phyloP scores from a whole-genome alignment of 306 rosid species.

The Alnus rubra region DNA sequence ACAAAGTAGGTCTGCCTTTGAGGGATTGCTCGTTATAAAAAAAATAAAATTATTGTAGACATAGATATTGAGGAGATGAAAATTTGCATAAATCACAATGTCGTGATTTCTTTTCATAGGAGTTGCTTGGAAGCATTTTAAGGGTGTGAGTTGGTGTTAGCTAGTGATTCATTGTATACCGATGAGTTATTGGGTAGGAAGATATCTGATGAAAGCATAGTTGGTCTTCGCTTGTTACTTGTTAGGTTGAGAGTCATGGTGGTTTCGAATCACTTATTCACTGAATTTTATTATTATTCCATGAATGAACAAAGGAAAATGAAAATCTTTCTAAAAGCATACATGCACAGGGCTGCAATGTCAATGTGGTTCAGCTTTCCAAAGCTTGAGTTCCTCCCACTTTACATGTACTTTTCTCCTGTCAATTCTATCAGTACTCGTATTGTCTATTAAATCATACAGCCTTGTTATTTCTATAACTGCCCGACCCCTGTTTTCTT shows the following conservation, averaged over 20 bases:
- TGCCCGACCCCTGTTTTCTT: too few species aligned
- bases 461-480: not conserved
- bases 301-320: not conserved
- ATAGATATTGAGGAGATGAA: not conserved
- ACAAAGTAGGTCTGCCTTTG: too few species aligned
- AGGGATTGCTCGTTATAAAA: too few species aligned
- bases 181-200: conserved; percentile 3
- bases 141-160: not conserved
- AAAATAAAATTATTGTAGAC: not conserved
- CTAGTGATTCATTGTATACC: not conserved
- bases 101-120: not conserved
- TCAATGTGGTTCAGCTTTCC: not conserved
- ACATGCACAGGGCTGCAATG: not conserved
- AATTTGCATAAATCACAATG: not conserved
- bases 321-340: not conserved
- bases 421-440: not conserved
- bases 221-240: not conserved
- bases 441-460: not conserved
- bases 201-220: not conserved
- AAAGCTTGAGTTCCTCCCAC: not conserved
- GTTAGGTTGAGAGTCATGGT: not conserved
- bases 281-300: not conserved
- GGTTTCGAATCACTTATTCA: not conserved
- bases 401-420: not conserved
- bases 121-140: not conserved